Conservation (phyloP, 1,139 yeast species). For the Maudiozyma humilis region DNA sequence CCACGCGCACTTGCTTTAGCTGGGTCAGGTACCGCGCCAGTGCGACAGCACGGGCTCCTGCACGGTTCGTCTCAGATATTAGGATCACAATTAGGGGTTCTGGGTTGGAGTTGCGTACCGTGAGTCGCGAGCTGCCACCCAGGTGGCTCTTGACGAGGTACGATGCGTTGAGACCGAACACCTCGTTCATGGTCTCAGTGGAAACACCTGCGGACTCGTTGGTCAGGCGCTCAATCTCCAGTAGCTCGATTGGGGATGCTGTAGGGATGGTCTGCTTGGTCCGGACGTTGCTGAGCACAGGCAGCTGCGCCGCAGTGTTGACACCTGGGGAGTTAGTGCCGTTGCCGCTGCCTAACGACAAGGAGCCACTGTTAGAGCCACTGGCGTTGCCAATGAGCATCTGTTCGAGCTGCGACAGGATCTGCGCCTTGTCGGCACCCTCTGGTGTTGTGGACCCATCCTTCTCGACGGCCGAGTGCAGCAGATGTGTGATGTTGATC, state of each 20-base stretch:
- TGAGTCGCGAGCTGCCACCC: conserved; percentile 61
- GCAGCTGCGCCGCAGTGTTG: conserved; percentile 1
- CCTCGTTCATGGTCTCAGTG: conserved; percentile 50
- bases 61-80: conserved; percentile 57
- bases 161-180: conserved; percentile 62
- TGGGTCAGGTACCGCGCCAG: conserved; percentile 62
- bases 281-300: conserved; percentile 16
- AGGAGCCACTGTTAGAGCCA: too few species aligned
- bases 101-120: conserved; percentile 57
- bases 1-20: conserved; percentile 60
- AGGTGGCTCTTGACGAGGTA: conserved; percentile 51
- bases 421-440: conserved; percentile 10
- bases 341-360: background rate
- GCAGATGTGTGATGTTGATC: conserved; percentile 30
- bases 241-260: conserved; percentile 71
- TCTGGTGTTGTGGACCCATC: conserved; percentile 5
- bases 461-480: conserved; percentile 20
- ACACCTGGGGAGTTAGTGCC: background rate
- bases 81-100: conserved; percentile 70
- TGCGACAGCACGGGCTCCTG: conserved; percentile 71
- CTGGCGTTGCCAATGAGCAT: conserved; percentile 18
- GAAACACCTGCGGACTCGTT: conserved; percentile 46
- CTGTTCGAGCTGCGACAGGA: conserved; percentile 19
- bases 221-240: conserved; percentile 66
- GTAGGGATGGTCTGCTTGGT: conserved; percentile 40